Evolutionary conservation across 192 early-diverging fungal species (phyloP).

Genomic region (Coemansia sp.): DNA sequence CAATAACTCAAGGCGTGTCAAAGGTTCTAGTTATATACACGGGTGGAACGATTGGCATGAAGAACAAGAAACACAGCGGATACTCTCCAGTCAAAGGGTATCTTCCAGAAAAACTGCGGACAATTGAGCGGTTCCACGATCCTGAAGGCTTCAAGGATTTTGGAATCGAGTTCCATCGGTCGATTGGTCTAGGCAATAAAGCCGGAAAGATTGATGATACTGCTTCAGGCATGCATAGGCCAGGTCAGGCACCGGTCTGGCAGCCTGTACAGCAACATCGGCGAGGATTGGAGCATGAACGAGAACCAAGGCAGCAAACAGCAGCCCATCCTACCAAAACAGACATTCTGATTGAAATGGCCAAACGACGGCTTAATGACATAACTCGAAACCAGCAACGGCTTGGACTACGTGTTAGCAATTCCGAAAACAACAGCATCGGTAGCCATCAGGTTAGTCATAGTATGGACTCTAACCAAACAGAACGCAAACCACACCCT

Average conservation of each 20-base stretch:
- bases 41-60: constrained; percentile 94
- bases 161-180: constrained; percentile 52
- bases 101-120: constrained; percentile 73
- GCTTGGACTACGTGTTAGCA: neutral
- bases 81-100: constrained; percentile 81
- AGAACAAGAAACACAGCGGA: constrained; percentile 64
- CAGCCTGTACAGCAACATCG: neutral
- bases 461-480: neutral
- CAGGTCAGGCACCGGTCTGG: neutral
- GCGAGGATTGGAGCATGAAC: neutral
- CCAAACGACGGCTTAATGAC: constrained; percentile 34
- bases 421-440: neutral
- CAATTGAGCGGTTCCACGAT: constrained; percentile 84
- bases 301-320: neutral
- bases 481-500: neutral
- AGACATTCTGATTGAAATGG: constrained; percentile 28
- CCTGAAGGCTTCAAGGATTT: constrained; percentile 51
- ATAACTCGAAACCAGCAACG: constrained; percentile 29
- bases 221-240: constrained; percentile 6
- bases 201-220: neutral
- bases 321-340: constrained; percentile 17
- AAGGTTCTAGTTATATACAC: constrained; percentile 91
- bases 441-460: neutral
- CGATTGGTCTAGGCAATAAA: constrained; percentile 15
- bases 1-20: constrained; percentile 72